Base-by-base conservation (phyloP, 2,329 filamentous ascomycete species). In the Proliferodiscus dingleyae region DNA sequence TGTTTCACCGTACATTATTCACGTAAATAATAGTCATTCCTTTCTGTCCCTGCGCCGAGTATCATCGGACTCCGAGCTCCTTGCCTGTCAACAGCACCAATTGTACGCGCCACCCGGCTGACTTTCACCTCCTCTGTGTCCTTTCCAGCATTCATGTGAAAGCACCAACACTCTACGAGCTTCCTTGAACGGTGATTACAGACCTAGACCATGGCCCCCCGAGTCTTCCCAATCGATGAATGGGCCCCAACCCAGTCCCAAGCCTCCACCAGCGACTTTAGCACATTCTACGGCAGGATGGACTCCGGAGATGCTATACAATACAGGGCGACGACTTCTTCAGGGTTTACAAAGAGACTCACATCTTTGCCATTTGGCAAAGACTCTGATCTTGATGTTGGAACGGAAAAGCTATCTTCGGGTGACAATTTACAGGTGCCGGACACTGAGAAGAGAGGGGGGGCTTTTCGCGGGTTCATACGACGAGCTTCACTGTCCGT, bases 181-280 rank as follows among this genome's bases (percentile, higher is more conserved):
- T 11, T 21, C 23, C 24, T 22, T 19, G n/a, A n/a, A n/a, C n/a
- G 15, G 15, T n/a, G 15, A 8, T 21, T 16, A 9, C 24, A 30
- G 2, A 19, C 15, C 15, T 7, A 41, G 24, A 19, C 42, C 32
- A 51, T 15, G 16, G 61, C 69, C 52, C 62, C 58, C 50, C 62
- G 67, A 54, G 64, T 69, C 49, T 65, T 68, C 51, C 64, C 66
- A 41, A 55, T 69, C 47, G 60, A 61, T 50, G 70, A 72, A 51
- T 71, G 68, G 70, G 65, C 68, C 33, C 61, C 67, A 18, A 53
- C 58, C 41, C 70, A 71, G 56, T 46, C 54, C 66, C 71, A 57
- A 65, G 66, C 53, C 63, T 68, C 63, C 59, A 66, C 53, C 55
- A 66, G 45, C 47, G 54, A 46, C 33, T 47, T 58, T 41, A 43